Evolutionary conservation across 2,329 filamentous ascomycete genomes (phyloP).

Genomic region (Colletotrichum paranaense): DNA sequence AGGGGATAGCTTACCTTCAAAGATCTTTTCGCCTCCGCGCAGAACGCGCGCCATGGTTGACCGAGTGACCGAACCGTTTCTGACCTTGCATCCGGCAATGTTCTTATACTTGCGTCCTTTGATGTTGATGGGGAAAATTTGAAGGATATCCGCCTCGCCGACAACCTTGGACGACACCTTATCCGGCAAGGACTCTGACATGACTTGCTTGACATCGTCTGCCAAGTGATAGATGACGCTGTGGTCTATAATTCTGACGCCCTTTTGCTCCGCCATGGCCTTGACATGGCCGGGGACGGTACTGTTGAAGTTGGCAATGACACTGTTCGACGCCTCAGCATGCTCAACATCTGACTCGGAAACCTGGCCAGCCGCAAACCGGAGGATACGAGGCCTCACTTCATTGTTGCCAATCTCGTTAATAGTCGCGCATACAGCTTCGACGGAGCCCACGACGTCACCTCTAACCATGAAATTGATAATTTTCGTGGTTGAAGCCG

Average conservation of each 20-base stretch:
- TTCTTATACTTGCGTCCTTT: conserved; percentile 76
- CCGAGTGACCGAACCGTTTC: conserved; percentile 79
- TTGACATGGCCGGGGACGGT: conserved; percentile 74
- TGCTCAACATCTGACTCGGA: conserved; percentile 91
- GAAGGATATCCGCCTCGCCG: conserved; percentile 88
- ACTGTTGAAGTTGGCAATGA: conserved; percentile 90
- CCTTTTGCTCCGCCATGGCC: conserved; percentile 74
- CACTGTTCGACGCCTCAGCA: conserved; percentile 79
- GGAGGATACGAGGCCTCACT: conserved; percentile 80
- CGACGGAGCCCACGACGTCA: conserved; percentile 93
- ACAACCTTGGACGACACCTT: conserved; percentile 76
- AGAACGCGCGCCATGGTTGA: conserved; percentile 77
- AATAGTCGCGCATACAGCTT: conserved; percentile 85
- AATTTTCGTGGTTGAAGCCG: conserved; percentile 51
- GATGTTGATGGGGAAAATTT: conserved; percentile 86
- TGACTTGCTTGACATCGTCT: conserved; percentile 75
- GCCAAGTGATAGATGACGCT: conserved; percentile 86
- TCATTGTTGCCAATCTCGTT: conserved; percentile 86
- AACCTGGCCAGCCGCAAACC: conserved; percentile 81
- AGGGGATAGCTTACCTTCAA: conserved; percentile 76
- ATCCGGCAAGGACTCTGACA: conserved; percentile 78
- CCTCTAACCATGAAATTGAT: conserved; percentile 91
- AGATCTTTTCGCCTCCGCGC: conserved; percentile 76
- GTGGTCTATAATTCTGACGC: conserved; percentile 84
- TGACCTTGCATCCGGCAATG: conserved; percentile 88